Base-by-base conservation (phyloP, 345 rosid species). In the Garcia nutans region DNA sequence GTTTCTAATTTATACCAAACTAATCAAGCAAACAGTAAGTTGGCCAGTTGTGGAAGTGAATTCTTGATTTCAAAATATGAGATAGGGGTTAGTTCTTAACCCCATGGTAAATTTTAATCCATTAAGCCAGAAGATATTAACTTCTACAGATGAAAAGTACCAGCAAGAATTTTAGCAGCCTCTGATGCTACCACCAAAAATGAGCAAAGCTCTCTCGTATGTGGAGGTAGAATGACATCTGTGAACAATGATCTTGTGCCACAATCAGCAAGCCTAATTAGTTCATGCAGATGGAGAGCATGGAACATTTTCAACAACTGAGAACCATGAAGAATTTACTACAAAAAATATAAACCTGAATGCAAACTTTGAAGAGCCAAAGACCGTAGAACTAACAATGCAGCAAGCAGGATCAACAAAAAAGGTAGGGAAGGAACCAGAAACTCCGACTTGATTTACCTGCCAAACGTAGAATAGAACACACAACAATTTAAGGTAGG, bases 181-280 rank as follows among this genome's bases (percentile, higher is more conserved):
- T 83, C 83, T 47, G 84, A 82, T 65, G 52, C 74, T 26, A 55
- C 31, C 62, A 76, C 77, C 78, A 85, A 74, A 60, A 77, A 52
- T 15, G 83, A 76, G 76, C 82, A 76, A 57, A 83, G 69, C 66
- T 81, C 68, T 58, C 58, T 83, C 15, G 64, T 47, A 44, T 70
- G 84, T 22, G 10, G 56, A 24, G 63, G 84, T 73, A 52, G 74
- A 74, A 71, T 55, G 50, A 61, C 61, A 60, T 80, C 72, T 52
- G 80, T 80, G 63, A 73, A 66, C 71, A 67, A 33, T 6, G 76
- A 76, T 20, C 84, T 81, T 71, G 64, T 37, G 47, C 66, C 60
- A 76, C 47, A 54, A 69, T 55, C 42, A 71, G 47, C 42, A 61
- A 41, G 13, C 33, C 42, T 60, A 64, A 23, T 73, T 70, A 69